A percentile compares a stretch with the other conserved stretches of the same genome.
Conservation (phyloP, 768 basidiomycete genomes). For the Sporobolomyces roseus region DNA sequence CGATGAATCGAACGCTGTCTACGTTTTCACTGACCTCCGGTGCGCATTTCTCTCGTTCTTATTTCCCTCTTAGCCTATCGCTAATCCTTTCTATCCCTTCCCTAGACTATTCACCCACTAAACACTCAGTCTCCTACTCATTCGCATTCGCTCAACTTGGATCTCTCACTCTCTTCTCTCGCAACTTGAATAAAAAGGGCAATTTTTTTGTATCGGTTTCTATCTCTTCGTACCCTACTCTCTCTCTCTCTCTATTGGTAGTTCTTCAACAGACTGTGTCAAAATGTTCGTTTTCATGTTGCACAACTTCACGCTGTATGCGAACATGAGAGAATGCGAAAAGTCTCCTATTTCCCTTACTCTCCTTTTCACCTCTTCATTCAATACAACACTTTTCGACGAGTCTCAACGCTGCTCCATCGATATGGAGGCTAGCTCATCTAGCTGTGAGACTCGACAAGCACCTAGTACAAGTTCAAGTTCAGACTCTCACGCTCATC, state of each 20-base stretch:
- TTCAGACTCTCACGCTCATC: too few relatives aligned
- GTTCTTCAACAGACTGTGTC: constrained; percentile 21
- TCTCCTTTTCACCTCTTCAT: too few relatives aligned
- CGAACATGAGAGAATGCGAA: not conserved
- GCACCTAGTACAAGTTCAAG: too few relatives aligned
- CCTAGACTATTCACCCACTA: constrained; percentile 42
- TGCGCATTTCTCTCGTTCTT: constrained; percentile 6
- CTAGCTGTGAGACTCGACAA: too few relatives aligned
- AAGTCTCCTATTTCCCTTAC: not conserved
- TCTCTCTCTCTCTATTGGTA: not conserved
- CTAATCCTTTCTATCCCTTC: not conserved
- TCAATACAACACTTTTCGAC: too few relatives aligned
- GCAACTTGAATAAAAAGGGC: too few relatives aligned
- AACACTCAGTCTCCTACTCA: not conserved
- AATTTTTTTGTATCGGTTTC: too few relatives aligned
- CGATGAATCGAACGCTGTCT: constrained; percentile 85
- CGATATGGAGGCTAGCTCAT: too few relatives aligned
- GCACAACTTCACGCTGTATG: not conserved
- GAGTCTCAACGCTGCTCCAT: too few relatives aligned
- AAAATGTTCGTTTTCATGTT: constrained; percentile 1
- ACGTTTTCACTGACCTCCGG: constrained; percentile 73
- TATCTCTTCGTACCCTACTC: not conserved
- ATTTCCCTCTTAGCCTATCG: too few relatives aligned
- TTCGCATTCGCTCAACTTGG: too few relatives aligned
- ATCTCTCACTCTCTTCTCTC: too few relatives aligned